These are phyloP conservation scores for Cystoderma amianthinum DNA, from an alignment of 768 basidiomycete species.

Conservation along the genomic window DNA sequence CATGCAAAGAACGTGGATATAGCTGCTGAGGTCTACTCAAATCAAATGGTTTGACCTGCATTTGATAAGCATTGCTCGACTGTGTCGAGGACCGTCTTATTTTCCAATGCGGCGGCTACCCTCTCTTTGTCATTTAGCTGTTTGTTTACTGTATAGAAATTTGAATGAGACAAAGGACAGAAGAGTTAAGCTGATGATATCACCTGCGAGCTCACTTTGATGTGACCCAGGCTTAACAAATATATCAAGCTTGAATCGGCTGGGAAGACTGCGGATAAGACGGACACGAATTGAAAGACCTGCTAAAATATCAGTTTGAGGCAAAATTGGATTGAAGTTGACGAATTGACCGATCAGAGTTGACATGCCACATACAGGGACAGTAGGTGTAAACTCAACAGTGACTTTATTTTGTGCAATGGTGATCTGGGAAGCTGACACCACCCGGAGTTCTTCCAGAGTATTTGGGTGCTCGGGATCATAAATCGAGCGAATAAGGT, in stretches of 20 bases:
- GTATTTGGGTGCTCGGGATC: constrained; percentile 95
- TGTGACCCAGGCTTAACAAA: constrained; percentile 91
- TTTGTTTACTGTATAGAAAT: constrained; percentile 79
- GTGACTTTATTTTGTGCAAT: constrained; percentile 55
- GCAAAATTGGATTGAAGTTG: constrained; percentile 2
- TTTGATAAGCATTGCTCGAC: constrained; percentile 62
- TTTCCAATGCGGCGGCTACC: constrained; percentile 95
- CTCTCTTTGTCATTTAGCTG: constrained; percentile 99
- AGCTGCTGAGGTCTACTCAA: too few relatives aligned
- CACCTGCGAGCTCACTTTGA: constrained; percentile 84
- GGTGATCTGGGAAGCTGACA: constrained; percentile 80
- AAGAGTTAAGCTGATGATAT: constrained; percentile 23
- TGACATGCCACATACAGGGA: constrained; percentile 97
- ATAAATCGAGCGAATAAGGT: constrained; percentile 85
- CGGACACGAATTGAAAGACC: constrained; percentile 96
- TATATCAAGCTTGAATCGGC: constrained; percentile 93
- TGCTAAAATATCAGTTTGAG: constrained; percentile 18
- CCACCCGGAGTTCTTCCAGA: constrained; percentile 92
- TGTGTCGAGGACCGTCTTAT: constrained; percentile 76
- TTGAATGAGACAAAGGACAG: not conserved
- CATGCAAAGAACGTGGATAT: too few relatives aligned
- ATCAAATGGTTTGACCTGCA: too few relatives aligned
- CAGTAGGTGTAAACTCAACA: constrained; percentile 95
- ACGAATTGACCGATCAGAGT: constrained; percentile 74
- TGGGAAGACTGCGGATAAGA: constrained; percentile 81